Percentiles rank a stretch among this genome's conserved stretches.
Conservation (phyloP, 371 early-diverging fungal genomes). For the Saksenaea vasiformis region DNA sequence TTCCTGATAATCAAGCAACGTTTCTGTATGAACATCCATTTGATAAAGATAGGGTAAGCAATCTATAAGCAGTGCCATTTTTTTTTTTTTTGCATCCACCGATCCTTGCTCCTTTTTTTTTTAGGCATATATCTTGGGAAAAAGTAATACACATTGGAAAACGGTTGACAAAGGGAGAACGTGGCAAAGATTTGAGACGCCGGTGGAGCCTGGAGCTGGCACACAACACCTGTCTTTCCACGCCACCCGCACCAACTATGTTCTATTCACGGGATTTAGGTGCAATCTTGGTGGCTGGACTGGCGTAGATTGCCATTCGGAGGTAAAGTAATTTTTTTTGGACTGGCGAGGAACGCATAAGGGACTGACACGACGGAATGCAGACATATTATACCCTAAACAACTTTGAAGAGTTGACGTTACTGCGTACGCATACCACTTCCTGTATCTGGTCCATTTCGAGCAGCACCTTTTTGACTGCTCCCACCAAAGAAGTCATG, state of each 20-base stretch:
- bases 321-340: constrained; percentile 44
- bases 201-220: constrained; percentile 40
- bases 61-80: constrained; percentile 10
- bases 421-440: constrained; percentile 54
- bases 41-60: constrained; percentile 52
- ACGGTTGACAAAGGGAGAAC: constrained; percentile 65
- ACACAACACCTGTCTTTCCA: constrained; percentile 63
- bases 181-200: constrained; percentile 67
- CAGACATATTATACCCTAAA: constrained; percentile 64
- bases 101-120: not conserved
- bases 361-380: not conserved
- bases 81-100: constrained; percentile 3
- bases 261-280: constrained; percentile 56
- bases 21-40: constrained; percentile 62
- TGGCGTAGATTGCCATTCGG: constrained; percentile 49
- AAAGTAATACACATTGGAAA: constrained; percentile 60
- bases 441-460: constrained; percentile 74
- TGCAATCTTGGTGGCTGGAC: constrained; percentile 55
- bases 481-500: constrained; percentile 60
- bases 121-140: constrained; percentile 67
- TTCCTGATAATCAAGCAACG: constrained; percentile 35
- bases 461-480: constrained; percentile 50
- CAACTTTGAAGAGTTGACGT: constrained; percentile 56
- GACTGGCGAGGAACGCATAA: not conserved
- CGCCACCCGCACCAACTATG: constrained; percentile 57